Conservation (phyloP, 1,284 basidiomycete genomes). For the Thelephora terrestris region DNA sequence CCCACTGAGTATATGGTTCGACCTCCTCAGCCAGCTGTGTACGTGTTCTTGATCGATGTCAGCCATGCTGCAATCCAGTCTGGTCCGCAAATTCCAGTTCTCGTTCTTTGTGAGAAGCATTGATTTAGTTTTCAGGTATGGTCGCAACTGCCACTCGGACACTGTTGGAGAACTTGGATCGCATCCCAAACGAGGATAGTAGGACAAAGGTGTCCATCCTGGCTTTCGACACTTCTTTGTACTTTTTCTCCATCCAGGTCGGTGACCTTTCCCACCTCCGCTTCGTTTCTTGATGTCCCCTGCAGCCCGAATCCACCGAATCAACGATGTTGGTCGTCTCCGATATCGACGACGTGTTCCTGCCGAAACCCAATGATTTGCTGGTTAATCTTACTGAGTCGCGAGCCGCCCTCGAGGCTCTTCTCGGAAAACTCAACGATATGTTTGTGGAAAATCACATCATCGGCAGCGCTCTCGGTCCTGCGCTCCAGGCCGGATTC, state of each 20-base stretch:
- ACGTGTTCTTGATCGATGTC: conserved; percentile 96
- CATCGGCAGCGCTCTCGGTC: conserved; percentile 92
- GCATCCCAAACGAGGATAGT: conserved; percentile 90
- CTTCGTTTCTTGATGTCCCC: neutral
- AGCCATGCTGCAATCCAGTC: conserved; percentile 87
- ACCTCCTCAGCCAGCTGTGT: conserved; percentile 94
- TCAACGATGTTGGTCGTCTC: conserved; percentile 95
- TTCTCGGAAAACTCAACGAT: conserved; percentile 79
- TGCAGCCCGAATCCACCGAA: conserved; percentile 71
- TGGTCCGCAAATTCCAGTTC: conserved; percentile 30
- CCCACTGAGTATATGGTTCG: conserved; percentile 99
- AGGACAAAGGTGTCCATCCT: conserved; percentile 92
- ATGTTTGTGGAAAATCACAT: conserved; percentile 96
- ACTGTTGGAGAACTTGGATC: conserved; percentile 90
- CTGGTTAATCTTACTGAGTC: conserved; percentile 90
- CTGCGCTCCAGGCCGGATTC: conserved; percentile 91
- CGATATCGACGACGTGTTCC: conserved; percentile 94
- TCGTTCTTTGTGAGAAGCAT: neutral
- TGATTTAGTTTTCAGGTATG: conserved; percentile 56
- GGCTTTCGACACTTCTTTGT: conserved; percentile 86
- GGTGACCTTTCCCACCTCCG: conserved; percentile 17
- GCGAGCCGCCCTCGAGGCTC: conserved; percentile 70
- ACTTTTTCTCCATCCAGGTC: conserved; percentile 91
- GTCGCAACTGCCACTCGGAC: conserved; percentile 95
- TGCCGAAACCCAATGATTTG: conserved; percentile 93